Conservation (phyloP, 177 flowering plant genomes). For the Vitis hybrid region DNA sequence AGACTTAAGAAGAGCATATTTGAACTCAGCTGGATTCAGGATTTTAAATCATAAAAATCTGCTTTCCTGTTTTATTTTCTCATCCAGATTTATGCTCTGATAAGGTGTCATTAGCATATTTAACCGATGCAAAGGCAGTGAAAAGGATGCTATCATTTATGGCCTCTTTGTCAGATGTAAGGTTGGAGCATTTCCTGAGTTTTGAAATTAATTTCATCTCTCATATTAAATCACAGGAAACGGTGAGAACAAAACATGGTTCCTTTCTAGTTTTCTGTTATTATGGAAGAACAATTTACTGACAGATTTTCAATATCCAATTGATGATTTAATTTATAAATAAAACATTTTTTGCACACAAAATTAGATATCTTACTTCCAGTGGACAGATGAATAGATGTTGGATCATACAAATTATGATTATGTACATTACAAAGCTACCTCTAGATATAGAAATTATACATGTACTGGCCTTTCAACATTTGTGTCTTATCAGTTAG, state of each 20-base stretch:
- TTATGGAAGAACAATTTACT: neutral
- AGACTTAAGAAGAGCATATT: neutral
- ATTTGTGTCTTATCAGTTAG: neutral
- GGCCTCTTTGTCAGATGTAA: neutral
- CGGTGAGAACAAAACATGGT: neutral
- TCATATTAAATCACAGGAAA: neutral
- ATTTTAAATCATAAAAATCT: neutral
- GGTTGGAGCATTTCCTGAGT: neutral
- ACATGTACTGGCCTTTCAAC: neutral
- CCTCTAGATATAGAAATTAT: neutral
- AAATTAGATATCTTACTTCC: no score
- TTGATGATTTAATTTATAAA: neutral
- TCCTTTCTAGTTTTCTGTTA: neutral
- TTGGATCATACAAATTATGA: neutral
- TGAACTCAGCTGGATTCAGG: neutral
- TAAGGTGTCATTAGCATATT: neutral
- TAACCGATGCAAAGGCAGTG: neutral
- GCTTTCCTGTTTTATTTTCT: neutral
- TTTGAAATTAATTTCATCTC: neutral
- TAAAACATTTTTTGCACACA: no score
- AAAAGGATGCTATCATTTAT: neutral
- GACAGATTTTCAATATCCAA: neutral
- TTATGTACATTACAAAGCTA: neutral
- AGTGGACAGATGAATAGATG: no score
- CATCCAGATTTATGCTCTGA: neutral